Percentiles rank a stretch among this genome's conserved stretches.
Evolutionary conservation across 768 basidiomycete genomes (phyloP).

Genomic region (Suillus discolor): DNA sequence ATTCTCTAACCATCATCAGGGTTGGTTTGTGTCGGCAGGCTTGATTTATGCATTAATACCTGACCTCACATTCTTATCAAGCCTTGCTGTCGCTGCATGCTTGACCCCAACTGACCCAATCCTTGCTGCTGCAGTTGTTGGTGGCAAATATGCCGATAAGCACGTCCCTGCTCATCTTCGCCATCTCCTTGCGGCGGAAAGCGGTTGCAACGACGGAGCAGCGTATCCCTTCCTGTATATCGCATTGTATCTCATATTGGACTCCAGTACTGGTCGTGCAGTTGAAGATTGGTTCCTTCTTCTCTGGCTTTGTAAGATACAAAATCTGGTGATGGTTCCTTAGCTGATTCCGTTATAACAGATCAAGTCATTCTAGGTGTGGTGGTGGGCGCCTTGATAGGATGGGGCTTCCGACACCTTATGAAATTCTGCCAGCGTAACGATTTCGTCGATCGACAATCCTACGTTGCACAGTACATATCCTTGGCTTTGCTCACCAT

Average conservation of each 20-base stretch:
- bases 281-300: conserved; percentile 86
- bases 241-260: conserved; percentile 83
- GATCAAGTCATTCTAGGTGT: conserved; percentile 81
- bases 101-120: conserved; percentile 78
- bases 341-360: conserved; percentile 30
- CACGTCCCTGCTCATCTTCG: conserved; percentile 88
- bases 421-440: conserved; percentile 92
- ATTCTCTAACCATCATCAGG: conserved; percentile 43
- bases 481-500: conserved; percentile 83
- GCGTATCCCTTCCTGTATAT: conserved; percentile 94
- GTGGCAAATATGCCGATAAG: conserved; percentile 97
- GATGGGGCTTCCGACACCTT: conserved; percentile 79
- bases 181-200: conserved; percentile 69
- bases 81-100: conserved; percentile 89
- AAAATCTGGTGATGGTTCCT: conserved; percentile 3
- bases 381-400: conserved; percentile 73
- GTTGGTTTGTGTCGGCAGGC: conserved; percentile 92
- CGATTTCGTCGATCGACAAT: conserved; percentile 90
- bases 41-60: conserved; percentile 94
- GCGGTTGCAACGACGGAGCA: conserved; percentile 95
- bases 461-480: conserved; percentile 91
- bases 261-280: conserved; percentile 60
- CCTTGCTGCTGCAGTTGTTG: conserved; percentile 59
- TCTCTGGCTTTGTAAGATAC: conserved; percentile 79
- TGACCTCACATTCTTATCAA: conserved; percentile 84